Conservation (phyloP, 164 flowering plant species). For the Echeveria elegans region DNA sequence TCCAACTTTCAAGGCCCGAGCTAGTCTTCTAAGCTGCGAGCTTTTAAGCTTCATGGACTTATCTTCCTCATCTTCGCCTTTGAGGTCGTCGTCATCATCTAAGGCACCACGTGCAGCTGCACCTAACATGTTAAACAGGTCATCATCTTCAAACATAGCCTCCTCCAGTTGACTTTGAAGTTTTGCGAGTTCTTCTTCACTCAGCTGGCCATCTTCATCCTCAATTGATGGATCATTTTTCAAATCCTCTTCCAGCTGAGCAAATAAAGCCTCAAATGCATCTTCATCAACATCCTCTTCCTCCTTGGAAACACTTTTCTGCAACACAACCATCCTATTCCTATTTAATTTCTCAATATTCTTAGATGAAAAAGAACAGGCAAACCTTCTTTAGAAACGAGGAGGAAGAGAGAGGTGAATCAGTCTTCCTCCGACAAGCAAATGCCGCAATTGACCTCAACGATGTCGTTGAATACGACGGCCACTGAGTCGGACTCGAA, state of each 20-base stretch:
- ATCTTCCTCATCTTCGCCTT: constrained; percentile 25
- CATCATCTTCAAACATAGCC: constrained; percentile 41
- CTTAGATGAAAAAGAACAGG: neutral
- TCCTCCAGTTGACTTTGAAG: constrained; percentile 64
- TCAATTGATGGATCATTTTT: constrained; percentile 41
- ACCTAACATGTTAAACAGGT: constrained; percentile 21
- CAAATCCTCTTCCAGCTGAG: constrained; percentile 73
- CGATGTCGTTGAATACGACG: neutral
- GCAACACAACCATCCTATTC: constrained; percentile 4
- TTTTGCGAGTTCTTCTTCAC: constrained; percentile 69
- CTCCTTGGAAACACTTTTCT: constrained; percentile 13
- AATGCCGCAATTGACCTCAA: constrained; percentile 13
- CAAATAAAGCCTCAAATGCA: constrained; percentile 76
- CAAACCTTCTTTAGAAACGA: constrained; percentile 18
- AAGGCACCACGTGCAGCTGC: constrained; percentile 12
- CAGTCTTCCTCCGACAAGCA: constrained; percentile 20
- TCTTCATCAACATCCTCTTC: constrained; percentile 55
- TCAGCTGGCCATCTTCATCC: constrained; percentile 60
- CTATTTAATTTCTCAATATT: neutral
- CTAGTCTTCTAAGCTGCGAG: constrained; percentile 83
- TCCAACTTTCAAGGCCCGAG: constrained; percentile 74
- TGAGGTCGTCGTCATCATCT: constrained; percentile 6
- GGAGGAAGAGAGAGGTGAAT: constrained; percentile 9
- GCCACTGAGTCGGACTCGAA: neutral
- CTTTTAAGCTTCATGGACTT: constrained; percentile 56